Percentiles rank a stretch among this genome's conserved stretches.
These are phyloP conservation scores for Emmonsiellopsis sp. DNA, from an alignment of 2,329 filamentous ascomycete species.

Conservation along the genomic window DNA sequence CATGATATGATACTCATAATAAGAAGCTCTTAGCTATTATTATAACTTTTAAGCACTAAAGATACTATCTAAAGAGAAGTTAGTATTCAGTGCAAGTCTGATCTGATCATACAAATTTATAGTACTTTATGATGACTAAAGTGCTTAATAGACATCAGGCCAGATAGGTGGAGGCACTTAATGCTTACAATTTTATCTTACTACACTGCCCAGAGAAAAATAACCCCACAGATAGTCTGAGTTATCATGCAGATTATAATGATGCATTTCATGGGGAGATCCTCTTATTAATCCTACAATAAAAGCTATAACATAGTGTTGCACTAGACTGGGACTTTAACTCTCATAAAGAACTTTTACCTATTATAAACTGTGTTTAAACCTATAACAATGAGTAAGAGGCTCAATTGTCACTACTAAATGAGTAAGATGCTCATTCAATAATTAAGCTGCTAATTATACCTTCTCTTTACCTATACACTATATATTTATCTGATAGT, in stretches of 20 bases:
- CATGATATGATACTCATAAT: slow-evolving; percentile 21
- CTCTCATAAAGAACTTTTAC: background rate
- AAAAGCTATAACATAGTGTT: background rate
- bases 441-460: background rate
- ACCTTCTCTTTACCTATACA: background rate
- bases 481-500: background rate
- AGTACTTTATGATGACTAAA: slow-evolving; percentile 16
- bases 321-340: background rate
- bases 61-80: slow-evolving; percentile 10
- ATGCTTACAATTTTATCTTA: slow-evolving; percentile 4
- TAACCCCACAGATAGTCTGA: background rate
- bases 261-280: background rate
- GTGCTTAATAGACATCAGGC: slow-evolving; percentile 3
- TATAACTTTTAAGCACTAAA: slow-evolving; percentile 15
- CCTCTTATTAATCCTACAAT: background rate
- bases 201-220: slow-evolving; percentile 1
- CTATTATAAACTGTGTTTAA: background rate
- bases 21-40: slow-evolving; percentile 24
- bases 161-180: slow-evolving; percentile 2
- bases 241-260: background rate
- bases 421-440: too few relatives aligned
- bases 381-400: background rate
- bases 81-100: slow-evolving; percentile 12
- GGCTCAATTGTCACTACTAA: background rate
- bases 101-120: slow-evolving; percentile 19